These are phyloP conservation scores for Lanmaoa rubissima DNA, from an alignment of 768 basidiomycete species.

Conservation along the genomic window DNA sequence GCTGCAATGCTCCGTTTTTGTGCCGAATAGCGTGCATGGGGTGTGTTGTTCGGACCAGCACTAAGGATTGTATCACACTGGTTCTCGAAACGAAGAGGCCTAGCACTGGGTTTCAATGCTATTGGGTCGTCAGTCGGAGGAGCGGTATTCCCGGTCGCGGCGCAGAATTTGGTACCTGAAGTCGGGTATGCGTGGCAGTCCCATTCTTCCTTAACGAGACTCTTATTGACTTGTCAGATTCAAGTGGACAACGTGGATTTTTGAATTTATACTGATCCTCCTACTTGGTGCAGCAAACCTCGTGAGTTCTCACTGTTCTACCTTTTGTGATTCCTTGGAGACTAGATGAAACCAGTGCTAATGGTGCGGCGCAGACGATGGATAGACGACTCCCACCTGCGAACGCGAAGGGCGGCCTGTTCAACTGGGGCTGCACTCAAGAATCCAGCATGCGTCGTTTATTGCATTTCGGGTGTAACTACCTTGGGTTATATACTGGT, in stretches of 20 bases:
- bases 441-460: conserved; percentile 49
- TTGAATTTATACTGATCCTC: conserved; percentile 60
- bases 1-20: not conserved
- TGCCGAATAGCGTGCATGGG: conserved; percentile 37
- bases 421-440: conserved; percentile 53
- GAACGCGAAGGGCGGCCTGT: conserved; percentile 53
- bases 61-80: conserved; percentile 65
- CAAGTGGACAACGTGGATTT: conserved; percentile 70
- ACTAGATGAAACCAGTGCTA: not conserved
- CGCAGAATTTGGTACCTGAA: conserved; percentile 49
- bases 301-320: conserved; percentile 27
- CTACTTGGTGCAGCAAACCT: conserved; percentile 55
- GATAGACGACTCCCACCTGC: conserved; percentile 53
- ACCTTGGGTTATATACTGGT: conserved; percentile 70
- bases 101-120: conserved; percentile 62
- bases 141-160: conserved; percentile 60
- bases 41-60: conserved; percentile 62
- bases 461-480: conserved; percentile 54
- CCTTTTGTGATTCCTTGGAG: not conserved
- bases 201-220: not conserved
- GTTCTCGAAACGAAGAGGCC: conserved; percentile 58
- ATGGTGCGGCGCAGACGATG: conserved; percentile 20
- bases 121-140: conserved; percentile 70
- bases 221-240: conserved; percentile 45
- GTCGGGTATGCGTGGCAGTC: conserved; percentile 50